phyloP scores from a whole-genome alignment of 306 rosid genomes.

The Malus orientalis region DNA sequence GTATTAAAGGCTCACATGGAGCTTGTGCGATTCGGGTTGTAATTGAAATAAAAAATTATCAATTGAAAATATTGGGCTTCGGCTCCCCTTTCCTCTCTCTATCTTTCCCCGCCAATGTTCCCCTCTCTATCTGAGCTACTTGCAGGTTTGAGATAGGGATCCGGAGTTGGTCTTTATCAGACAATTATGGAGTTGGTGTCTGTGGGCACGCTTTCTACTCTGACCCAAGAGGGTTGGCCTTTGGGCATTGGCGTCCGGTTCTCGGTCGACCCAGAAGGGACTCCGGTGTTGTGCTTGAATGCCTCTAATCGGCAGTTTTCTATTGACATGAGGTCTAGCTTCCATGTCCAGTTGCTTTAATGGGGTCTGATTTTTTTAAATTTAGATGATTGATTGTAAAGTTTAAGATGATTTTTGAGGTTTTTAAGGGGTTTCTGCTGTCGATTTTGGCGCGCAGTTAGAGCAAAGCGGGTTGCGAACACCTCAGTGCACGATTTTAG shows the following conservation, averaged over 20 bases:
- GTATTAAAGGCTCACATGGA: too few species aligned
- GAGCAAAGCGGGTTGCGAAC: constrained; percentile 71
- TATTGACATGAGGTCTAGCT: constrained; percentile 44
- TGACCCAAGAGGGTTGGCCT: constrained; percentile 59
- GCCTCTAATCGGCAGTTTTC: constrained; percentile 17
- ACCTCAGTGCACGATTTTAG: constrained; percentile 82
- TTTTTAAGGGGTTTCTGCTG: neutral
- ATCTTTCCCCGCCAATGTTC: rapidly evolving
- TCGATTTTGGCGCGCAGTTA: constrained; percentile 38
- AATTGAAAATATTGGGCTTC: too few species aligned
- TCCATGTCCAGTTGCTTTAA: constrained; percentile 67
- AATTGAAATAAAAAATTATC: rapidly evolving
- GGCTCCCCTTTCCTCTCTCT: too few species aligned
- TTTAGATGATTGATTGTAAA: neutral
- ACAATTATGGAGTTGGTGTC: constrained; percentile 59
- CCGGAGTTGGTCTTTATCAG: too few species aligned
- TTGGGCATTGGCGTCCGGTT: constrained; percentile 70
- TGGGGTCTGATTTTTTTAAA: neutral
- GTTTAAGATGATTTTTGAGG: neutral
- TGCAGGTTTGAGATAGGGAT: too few species aligned
- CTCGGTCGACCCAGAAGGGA: constrained; percentile 66
- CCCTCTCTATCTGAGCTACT: too few species aligned
- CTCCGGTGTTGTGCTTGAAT: constrained; percentile 61
- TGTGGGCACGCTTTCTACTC: constrained; percentile 60
- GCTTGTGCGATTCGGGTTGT: too few species aligned